phyloP scores from a whole-genome alignment of 2,329 filamentous ascomycete species.

The Lachnellula suecica region DNA sequence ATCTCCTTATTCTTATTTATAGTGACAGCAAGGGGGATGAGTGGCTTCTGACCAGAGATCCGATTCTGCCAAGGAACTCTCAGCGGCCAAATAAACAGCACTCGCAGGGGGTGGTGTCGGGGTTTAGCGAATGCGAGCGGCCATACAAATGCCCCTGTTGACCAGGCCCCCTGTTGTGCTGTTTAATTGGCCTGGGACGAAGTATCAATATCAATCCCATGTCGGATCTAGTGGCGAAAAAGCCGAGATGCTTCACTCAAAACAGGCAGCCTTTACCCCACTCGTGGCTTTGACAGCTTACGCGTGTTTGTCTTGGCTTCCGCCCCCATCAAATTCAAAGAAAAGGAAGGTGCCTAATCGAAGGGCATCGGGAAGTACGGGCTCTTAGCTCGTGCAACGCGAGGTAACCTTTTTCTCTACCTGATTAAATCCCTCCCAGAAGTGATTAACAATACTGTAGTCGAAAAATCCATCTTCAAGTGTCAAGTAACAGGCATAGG shows the following conservation, averaged over 20 bases:
- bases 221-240: slow-evolving; percentile 30
- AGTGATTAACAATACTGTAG: slow-evolving; percentile 12
- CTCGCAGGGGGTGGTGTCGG: too few species aligned
- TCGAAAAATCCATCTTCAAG: slow-evolving; percentile 26
- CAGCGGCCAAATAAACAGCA: too few species aligned
- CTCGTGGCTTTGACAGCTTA: slow-evolving; percentile 42
- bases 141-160: too few species aligned
- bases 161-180: too few species aligned
- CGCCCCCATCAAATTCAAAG: slow-evolving; percentile 10
- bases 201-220: slow-evolving; percentile 26
- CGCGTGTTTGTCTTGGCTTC: slow-evolving; percentile 29
- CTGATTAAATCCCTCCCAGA: background rate
- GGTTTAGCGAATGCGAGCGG: too few species aligned
- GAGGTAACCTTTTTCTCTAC: slow-evolving; percentile 5
- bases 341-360: slow-evolving; percentile 25
- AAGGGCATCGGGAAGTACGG: slow-evolving; percentile 31
- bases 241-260: slow-evolving; percentile 42
- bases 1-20: background rate
- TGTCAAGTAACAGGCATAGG: slow-evolving; percentile 32
- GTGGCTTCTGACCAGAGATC: background rate
- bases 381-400: slow-evolving; percentile 28
- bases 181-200: too few species aligned
- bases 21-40: background rate
- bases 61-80: slow-evolving; percentile 32
- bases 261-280: slow-evolving; percentile 43